Evolutionary conservation across 495 filamentous ascomycete species (phyloP), one percentile per base, ranked within the genome.

Genomic region (Neurospora pannonica): DNA sequence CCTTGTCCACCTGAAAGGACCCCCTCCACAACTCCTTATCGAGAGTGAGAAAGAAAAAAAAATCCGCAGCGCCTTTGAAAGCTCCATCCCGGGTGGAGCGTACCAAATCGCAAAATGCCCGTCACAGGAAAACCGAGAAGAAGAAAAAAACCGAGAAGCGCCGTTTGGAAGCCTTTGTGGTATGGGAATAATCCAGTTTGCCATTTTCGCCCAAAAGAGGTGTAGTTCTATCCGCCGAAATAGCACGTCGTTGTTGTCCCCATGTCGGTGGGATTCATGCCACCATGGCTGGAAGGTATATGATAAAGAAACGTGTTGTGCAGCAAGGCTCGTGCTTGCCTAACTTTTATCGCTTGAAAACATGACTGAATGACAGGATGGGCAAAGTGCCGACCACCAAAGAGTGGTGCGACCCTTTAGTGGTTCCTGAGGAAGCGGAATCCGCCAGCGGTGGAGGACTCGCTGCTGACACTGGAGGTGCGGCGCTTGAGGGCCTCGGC

Each of bases 391-490:
- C 82, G 38, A 84, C 82, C 77, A 85, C 84, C 76, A 82, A 78
- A 60, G 21, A 28, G 48, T 15, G 48, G 11, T 60, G 48, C 46
- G 24, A 31, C 11, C 77, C 80, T 78, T 82, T 80, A 75, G 71
- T 81, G 82, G 71, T 80, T 83, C 77, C 84, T 84, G 67, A 87
- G 82, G 84, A 86, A 84, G 72, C 85, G 83, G 46, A 78, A 69
- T 13, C 71, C 70, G 71, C 38, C 72, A 74, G 24, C 28, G 28
- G 79, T 80, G 74, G 76, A 78, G n/a, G 77, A 78, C 67, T 82
- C 77, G 73, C 78, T 80, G 79, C 79, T 80, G 70, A 80, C 74
- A 77, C 78, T 82, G 40, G 82, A 82, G 62, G 78, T 78, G 73
- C 82, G 82, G 71, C 79, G 81, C 77, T 80, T 74, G 70, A 76